Base-by-base conservation (phyloP, 768 basidiomycete species). In the Amanita subjunquillea region DNA sequence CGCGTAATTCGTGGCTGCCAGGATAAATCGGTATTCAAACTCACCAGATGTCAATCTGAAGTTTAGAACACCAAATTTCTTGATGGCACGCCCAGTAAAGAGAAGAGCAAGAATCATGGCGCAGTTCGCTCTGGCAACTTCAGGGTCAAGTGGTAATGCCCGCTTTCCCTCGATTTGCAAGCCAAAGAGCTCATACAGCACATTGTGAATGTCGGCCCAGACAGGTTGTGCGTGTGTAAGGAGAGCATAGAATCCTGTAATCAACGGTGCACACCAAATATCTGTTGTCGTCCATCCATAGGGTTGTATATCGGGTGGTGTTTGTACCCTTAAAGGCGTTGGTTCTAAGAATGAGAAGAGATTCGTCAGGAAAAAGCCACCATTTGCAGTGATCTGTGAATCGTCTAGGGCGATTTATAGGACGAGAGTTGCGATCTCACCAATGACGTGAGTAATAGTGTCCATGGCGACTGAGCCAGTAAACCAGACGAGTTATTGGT, bases 221-320 rank as follows among this genome's bases (percentile, higher is more conserved):
- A 87, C 86, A 0, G 91, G 87, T 63, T 94, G 91, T 2, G 87
- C 83, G 56, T 92, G 89, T 7, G 91, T 92, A 48, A 93, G 75
- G 53, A 83, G 77, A 50, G 91, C 83, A 62, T 89, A 93, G 8
- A 93, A 62, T 1, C 73, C 86, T 9, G 90, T 91, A 59, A 83
- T 69, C 58, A 83, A 67, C 6, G 90, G 83, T 7, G 92, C 90
- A 65, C 80, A 80, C 91, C 92, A 95, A 29, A 92, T 65, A 62
- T 95, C 93, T 0, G 80, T 77, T 22, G 82, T 80, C 40, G 82
- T 85, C 92, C 92, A 95, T 10, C 93, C 93, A 53, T 85, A 85
- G 0, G 88, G 77, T 50, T 74, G 73, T 6, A 96, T 74, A 63
- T 94, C 92, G 0, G 83, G 74, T 1, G 93, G 92, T 0, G 90